Percentiles rank a stretch among this genome's conserved stretches.
These are phyloP conservation scores for Lentinula aciculospora DNA, from an alignment of 768 basidiomycete genomes.

Conservation along the genomic window DNA sequence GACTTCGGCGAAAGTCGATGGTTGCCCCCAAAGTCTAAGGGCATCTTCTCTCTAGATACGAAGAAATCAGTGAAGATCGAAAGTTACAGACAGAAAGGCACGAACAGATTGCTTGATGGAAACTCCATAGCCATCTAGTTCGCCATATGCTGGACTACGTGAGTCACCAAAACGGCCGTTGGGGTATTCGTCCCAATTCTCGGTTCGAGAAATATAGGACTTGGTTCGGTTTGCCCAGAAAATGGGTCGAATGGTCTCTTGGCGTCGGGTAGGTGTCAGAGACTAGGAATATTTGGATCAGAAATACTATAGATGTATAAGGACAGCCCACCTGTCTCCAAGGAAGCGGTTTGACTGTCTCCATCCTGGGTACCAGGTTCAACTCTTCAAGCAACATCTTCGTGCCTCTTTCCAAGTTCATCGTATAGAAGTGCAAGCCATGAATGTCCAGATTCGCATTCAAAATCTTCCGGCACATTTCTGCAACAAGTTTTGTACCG, in stretches of 20 bases:
- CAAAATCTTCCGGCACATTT: constrained; percentile 88
- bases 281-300: constrained; percentile 40
- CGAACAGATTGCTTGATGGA: constrained; percentile 82
- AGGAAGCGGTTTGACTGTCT: constrained; percentile 91
- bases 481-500: constrained; percentile 91
- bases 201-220: constrained; percentile 92
- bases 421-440: constrained; percentile 94
- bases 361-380: constrained; percentile 79
- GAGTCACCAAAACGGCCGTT: constrained; percentile 99
- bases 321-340: constrained; percentile 81
- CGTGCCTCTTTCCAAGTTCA: constrained; percentile 95
- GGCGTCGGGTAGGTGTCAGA: constrained; percentile 86
- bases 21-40: constrained; percentile 82
- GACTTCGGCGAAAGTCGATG: constrained; percentile 60
- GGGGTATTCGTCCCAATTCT: constrained; percentile 99
- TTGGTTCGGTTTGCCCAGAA: constrained; percentile 98
- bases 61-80: constrained; percentile 6
- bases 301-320: constrained; percentile 11
- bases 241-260: constrained; percentile 93
- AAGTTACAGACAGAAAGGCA: constrained; percentile 3
- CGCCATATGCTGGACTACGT: constrained; percentile 95
- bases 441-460: constrained; percentile 74
- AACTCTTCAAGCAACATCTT: constrained; percentile 94
- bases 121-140: constrained; percentile 94
- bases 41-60: constrained; percentile 74